A percentile compares a stretch with the other conserved stretches of the same genome.
phyloP scores from a whole-genome alignment of 2,329 filamentous ascomycete genomes.

The Diplodia mutila region DNA sequence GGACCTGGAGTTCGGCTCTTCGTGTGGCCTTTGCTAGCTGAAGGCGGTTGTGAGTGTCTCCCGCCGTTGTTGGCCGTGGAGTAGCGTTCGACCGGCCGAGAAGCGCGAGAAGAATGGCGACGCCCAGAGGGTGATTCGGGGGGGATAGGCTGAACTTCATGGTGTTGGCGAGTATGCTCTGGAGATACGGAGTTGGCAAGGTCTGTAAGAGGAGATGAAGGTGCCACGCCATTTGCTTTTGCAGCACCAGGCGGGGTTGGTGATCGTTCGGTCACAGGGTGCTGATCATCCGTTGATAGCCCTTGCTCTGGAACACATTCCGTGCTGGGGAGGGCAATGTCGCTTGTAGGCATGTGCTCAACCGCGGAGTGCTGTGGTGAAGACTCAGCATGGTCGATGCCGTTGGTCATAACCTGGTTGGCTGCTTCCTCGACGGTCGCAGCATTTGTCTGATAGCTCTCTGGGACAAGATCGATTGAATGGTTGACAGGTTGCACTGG shows the following conservation, averaged over 20 bases:
- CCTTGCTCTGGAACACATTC: constrained; percentile 34
- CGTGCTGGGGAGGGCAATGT: constrained; percentile 41
- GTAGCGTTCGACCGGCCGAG: constrained; percentile 28
- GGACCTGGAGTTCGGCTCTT: constrained; percentile 31
- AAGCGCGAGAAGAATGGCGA: constrained; percentile 28
- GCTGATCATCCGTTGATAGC: constrained; percentile 30
- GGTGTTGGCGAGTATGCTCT: background rate
- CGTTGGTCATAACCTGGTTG: constrained; percentile 14
- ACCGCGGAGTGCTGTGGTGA: constrained; percentile 28
- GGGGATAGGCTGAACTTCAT: background rate
- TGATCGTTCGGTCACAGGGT: constrained; percentile 30
- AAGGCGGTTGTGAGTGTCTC: constrained; percentile 28
- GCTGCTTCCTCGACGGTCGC: background rate
- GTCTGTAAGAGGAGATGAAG: constrained; percentile 29
- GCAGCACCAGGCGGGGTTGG: constrained; percentile 36
- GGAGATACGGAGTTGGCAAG: constrained; percentile 28
- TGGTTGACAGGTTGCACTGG: constrained; percentile 2
- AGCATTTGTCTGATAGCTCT: background rate
- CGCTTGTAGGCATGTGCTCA: constrained; percentile 32
- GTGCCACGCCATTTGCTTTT: constrained; percentile 18
- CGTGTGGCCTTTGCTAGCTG: constrained; percentile 31
- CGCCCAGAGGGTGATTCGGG: background rate
- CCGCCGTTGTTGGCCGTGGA: constrained; percentile 28
- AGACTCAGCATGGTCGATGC: background rate
- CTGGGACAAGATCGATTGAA: background rate